A percentile compares a stretch with the other conserved stretches of the same genome.
Conservation (phyloP, 163 green algal genomes). For the Chloromonas sp. region DNA sequence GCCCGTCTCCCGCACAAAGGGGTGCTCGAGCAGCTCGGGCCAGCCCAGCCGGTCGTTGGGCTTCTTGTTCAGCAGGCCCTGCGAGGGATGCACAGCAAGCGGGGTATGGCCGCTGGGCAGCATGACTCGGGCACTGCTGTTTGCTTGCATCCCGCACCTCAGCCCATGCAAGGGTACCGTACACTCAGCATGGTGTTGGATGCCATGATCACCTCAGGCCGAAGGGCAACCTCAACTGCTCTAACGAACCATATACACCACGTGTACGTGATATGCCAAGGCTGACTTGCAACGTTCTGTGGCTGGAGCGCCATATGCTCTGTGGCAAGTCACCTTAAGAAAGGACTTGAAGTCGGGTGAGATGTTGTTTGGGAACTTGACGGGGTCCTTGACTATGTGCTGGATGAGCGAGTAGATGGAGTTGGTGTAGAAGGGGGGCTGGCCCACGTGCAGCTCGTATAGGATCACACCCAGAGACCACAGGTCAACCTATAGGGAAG, state of each 20-base stretch:
- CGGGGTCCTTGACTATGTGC: conserved; percentile 88
- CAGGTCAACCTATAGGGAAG: conserved; percentile 70
- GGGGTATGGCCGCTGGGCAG: too few species aligned
- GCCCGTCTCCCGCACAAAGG: conserved; percentile 84
- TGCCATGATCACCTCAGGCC: too few species aligned
- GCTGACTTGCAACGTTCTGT: too few species aligned
- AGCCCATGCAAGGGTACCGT: too few species aligned
- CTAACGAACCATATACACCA: too few species aligned
- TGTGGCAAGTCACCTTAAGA: conserved; percentile 58
- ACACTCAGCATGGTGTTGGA: too few species aligned
- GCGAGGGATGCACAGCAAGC: neutral
- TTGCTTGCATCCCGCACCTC: too few species aligned
- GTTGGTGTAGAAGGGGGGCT: conserved; percentile 99
- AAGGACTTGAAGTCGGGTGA: conserved; percentile 86
- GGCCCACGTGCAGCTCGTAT: conserved; percentile 93
- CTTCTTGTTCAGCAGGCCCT: conserved; percentile 89
- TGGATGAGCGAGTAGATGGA: conserved; percentile 96
- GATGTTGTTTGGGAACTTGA: conserved; percentile 87
- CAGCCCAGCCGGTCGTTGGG: conserved; percentile 79
- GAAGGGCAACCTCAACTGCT: too few species aligned
- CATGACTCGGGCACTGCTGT: too few species aligned
- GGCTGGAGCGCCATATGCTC: too few species aligned
- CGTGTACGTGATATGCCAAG: too few species aligned
- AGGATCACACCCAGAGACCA: conserved; percentile 98
- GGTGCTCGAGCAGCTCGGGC: conserved; percentile 89